Base-by-base conservation (phyloP, 495 filamentous ascomycete species). In the Schizothecium vesticola region DNA sequence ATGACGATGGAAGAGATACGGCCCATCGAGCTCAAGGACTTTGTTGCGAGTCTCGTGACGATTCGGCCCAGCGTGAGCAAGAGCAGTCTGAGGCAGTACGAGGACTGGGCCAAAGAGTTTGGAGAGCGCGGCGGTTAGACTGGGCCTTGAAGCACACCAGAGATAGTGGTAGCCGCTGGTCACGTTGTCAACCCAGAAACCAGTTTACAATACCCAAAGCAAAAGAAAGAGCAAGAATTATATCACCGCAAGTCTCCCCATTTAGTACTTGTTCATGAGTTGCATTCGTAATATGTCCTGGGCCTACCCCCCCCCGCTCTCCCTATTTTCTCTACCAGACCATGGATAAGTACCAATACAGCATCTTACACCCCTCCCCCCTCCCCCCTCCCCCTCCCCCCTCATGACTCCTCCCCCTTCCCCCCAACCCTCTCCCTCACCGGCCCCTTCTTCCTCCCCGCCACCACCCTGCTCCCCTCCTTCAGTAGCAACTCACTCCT, bases 1-100 rank as follows among this genome's bases (percentile, higher is more conserved):
- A 97, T 94, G 80, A 89, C 89, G 4, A 95, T 92, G 86, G 95
- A 98, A 67, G 89, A 98, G 67, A 97, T 99, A 73, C 85, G 94
- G 16, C 88, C 93, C 1, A 98, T 99, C 51, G 85, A 83, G 67
- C 87, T 94, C 33, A 75, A 83, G 33, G 95, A 99, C 76, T 99
- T 99, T 70, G 80, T 92, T 68, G 87, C 90, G 3, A 97, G 93
- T 82, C 78, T 99, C 62, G 78, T 82, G 43, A 95, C 89, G 25
- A 98, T 99, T 68, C 82, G 93, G 64, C 96, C 95, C 0, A 97
- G 92, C 80, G 96, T 99, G 1, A 93, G 91, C 76, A 86, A 87
- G 69, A 84, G 92, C 62, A 92, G 96, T 2, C 78, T 99, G 12
- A 88, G 90, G 73, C 83, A 89, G 75, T 98, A 94, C 77, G 95